Percentiles rank a stretch among this genome's conserved stretches.
These are phyloP conservation scores for Tricholoma hemisulphureum DNA, from an alignment of 768 basidiomycete genomes.

Conservation along the genomic window DNA sequence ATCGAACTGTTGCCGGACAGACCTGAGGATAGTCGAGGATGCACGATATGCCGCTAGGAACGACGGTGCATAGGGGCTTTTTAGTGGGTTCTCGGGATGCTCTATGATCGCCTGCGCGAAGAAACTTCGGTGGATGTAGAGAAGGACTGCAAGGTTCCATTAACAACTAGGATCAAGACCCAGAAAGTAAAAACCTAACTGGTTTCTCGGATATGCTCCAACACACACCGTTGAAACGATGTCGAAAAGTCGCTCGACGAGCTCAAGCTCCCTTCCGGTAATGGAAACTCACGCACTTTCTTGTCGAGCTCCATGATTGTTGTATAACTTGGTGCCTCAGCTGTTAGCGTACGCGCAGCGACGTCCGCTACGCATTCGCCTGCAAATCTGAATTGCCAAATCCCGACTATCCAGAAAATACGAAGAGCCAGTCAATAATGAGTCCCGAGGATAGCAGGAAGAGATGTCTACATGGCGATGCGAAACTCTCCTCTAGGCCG, in stretches of 20 bases:
- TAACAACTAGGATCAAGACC: not conserved
- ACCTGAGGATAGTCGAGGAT: slow-evolving; percentile 55
- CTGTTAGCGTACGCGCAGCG: slow-evolving; percentile 55
- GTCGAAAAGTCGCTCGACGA: slow-evolving; percentile 31
- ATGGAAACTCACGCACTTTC: slow-evolving; percentile 60
- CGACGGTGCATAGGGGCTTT: slow-evolving; percentile 61
- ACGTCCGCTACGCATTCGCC: slow-evolving; percentile 66
- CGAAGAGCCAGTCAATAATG: not conserved
- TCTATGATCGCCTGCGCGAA: slow-evolving; percentile 73
- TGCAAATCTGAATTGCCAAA: slow-evolving; percentile 66
- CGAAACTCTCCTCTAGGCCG: slow-evolving; percentile 29
- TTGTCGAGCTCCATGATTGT: slow-evolving; percentile 68
- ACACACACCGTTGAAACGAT: slow-evolving; percentile 44
- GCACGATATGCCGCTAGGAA: slow-evolving; percentile 64
- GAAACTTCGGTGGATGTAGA: slow-evolving; percentile 66
- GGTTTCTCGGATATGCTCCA: slow-evolving; percentile 50
- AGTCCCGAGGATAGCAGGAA: not conserved
- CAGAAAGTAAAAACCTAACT: slow-evolving; percentile 25
- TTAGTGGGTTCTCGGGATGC: slow-evolving; percentile 62
- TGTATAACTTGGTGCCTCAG: slow-evolving; percentile 61
- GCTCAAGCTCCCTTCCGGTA: slow-evolving; percentile 14
- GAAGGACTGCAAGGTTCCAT: slow-evolving; percentile 39
- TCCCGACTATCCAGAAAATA: slow-evolving; percentile 39
- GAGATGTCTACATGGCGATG: slow-evolving; percentile 29
- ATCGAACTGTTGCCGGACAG: slow-evolving; percentile 47